These are phyloP conservation scores for Flammula alnicola DNA, from an alignment of 1,284 basidiomycete species.

Conservation along the genomic window DNA sequence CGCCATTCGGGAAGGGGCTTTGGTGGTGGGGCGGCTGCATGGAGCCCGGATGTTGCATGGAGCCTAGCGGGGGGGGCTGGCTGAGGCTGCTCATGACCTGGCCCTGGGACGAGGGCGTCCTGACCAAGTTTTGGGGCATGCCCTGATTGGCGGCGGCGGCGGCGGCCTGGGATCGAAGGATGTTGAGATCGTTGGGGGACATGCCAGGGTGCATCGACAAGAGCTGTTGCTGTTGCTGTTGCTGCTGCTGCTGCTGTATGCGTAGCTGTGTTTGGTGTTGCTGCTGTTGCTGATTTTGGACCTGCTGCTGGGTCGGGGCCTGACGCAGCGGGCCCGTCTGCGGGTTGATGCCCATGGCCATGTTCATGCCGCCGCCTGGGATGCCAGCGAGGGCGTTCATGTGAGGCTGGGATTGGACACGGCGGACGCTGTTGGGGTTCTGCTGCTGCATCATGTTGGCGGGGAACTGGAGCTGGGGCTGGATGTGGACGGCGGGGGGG, in stretches of 20 bases:
- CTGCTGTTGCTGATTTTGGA: conserved; percentile 23
- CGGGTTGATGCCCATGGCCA: conserved; percentile 42
- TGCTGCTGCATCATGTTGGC: conserved; percentile 37
- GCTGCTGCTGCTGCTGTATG: conserved; percentile 33
- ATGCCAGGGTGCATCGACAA: conserved; percentile 40
- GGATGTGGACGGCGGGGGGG: conserved; percentile 25
- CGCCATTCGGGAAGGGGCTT: conserved; percentile 48
- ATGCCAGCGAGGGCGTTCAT: conserved; percentile 44
- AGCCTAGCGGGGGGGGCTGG: conserved; percentile 52
- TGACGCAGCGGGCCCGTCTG: conserved; percentile 42
- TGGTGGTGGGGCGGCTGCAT: conserved; percentile 44
- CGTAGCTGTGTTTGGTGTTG: conserved; percentile 29
- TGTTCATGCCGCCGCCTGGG: conserved; percentile 39
- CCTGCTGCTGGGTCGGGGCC: conserved; percentile 15
- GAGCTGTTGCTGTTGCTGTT: conserved; percentile 34
- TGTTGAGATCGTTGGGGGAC: conserved; percentile 45
- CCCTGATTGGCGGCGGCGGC: conserved; percentile 46
- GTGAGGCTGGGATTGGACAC: conserved; percentile 54
- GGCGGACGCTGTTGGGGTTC: conserved; percentile 38
- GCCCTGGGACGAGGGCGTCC: conserved; percentile 42
- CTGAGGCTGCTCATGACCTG: conserved; percentile 55
- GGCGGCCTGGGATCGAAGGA: conserved; percentile 38
- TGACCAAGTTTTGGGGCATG: no score
- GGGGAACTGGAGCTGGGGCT: conserved; percentile 38
- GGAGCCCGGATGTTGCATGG: conserved; percentile 40